Evolutionary conservation across 2,329 filamentous ascomycete species (phyloP), one percentile per base, ranked within the genome.

Genomic region (Sporothrix pallida): DNA sequence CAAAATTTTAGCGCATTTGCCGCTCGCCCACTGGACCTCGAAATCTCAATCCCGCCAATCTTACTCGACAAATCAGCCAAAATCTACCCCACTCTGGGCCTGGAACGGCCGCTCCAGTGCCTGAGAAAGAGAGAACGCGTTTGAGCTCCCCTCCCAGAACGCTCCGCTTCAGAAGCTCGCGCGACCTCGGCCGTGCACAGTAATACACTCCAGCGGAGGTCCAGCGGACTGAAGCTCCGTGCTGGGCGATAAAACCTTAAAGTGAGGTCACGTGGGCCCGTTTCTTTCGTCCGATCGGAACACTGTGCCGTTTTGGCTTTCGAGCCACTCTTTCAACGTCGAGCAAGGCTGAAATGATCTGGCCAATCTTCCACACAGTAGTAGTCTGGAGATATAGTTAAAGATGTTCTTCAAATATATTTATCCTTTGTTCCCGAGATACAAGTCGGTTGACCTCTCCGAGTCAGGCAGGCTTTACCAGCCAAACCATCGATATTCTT

Each of bases 21-120:
- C 52, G 20, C 52, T 56, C 23, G 10, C 52, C 13, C 52, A 23
- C n/a, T 56, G 52, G 7, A 37, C 31, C 31, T 37, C 31, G 7
- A 37, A 7, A 37, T 37, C 31, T 37, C 31, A 37, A 37, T 37
- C 31, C 31, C 31, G 31, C 31, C 31, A 37, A 37, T 37, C 31
- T 37, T 6, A 37, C 31, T 37, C 31, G 31, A 37, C 31, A 56
- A 23, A 56, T 12, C 52, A 12, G 12, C 52, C 9, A 56, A 17
- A 26, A 5, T 23, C 3, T 56, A 56, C 62, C 62, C 62, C 62
- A 67, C 62, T 48, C 12, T 67, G 52, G 60, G 60, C 60, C 60
- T 65, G 37, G 42, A 67, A 48, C 42, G 31, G 31, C 31, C 31
- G 31, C 31, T 37, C 4, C 31, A 37, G 31, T 6, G 31, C 31